These are phyloP conservation scores for Neopestalotiopsis clavispora DNA, from an alignment of 2,329 filamentous ascomycete genomes.

Conservation along the genomic window DNA sequence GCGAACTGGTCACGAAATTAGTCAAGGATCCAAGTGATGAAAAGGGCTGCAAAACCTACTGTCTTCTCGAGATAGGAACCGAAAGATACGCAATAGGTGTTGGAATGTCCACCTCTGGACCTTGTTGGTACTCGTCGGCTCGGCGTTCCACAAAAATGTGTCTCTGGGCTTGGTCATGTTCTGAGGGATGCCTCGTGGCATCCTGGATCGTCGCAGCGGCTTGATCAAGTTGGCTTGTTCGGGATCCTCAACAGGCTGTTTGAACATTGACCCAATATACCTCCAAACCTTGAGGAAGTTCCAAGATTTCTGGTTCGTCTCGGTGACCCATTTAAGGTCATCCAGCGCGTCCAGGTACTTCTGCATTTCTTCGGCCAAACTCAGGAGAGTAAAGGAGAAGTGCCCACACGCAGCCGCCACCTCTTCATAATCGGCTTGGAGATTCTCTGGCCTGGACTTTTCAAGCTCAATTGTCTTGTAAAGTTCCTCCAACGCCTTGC, in stretches of 20 bases:
- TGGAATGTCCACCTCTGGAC: conserved; percentile 52
- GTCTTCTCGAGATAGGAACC: conserved; percentile 59
- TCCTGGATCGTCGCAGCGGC: conserved; percentile 56
- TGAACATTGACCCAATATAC: conserved; percentile 35
- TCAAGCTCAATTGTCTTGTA: conserved; percentile 81
- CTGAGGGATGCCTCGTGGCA: conserved; percentile 61
- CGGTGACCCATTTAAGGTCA: conserved; percentile 76
- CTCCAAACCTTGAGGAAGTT: conserved; percentile 86
- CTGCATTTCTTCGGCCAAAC: conserved; percentile 89
- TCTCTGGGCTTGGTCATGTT: conserved; percentile 57
- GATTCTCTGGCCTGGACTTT: conserved; percentile 69
- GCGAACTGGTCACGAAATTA: conserved; percentile 45
- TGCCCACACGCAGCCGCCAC: conserved; percentile 97
- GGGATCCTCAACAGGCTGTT: conserved; percentile 39
- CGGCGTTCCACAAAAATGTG: conserved; percentile 61
- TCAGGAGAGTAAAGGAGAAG: conserved; percentile 89
- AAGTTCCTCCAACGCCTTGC: conserved; percentile 76
- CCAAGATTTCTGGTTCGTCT: conserved; percentile 71
- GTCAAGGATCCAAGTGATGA: conserved; percentile 12
- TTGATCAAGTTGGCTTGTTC: conserved; percentile 51
- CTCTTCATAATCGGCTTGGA: conserved; percentile 94
- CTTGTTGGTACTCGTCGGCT: conserved; percentile 42
- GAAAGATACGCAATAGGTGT: conserved; percentile 47
- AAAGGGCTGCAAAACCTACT: conserved; percentile 38
- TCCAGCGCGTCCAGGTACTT: conserved; percentile 83